These are phyloP conservation scores for Thuja plicata DNA, from an alignment of 83 land plant genomes.

Conservation along the genomic window DNA sequence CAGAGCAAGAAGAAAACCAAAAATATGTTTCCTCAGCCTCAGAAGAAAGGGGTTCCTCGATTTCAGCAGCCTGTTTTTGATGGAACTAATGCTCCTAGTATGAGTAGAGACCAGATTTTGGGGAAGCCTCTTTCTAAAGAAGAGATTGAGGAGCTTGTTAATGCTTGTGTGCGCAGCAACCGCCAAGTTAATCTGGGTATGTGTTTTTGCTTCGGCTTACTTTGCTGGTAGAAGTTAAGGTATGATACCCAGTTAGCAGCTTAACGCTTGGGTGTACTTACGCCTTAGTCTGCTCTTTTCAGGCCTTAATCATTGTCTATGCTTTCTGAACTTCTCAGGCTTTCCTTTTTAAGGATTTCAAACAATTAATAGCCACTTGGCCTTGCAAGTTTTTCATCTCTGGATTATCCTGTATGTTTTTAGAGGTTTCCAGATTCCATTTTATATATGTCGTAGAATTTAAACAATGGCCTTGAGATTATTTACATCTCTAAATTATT, in stretches of 20 bases:
- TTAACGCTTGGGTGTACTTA: not conserved
- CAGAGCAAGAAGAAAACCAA: conserved; percentile 42
- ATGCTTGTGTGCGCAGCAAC: conserved; percentile 32
- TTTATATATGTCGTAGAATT: too few relatives aligned
- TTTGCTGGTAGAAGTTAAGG: not conserved
- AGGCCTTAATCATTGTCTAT: not conserved
- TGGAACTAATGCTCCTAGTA: conserved; percentile 35
- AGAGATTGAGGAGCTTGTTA: conserved; percentile 62
- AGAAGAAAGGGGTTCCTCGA: conserved; percentile 38
- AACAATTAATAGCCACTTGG: not conserved
- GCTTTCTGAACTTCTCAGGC: not conserved
- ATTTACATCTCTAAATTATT: too few relatives aligned
- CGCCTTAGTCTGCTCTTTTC: not conserved
- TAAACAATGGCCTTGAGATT: too few relatives aligned
- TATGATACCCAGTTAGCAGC: not conserved
- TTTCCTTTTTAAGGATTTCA: not conserved
- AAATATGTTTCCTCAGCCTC: conserved; percentile 54
- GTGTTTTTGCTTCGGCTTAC: not conserved
- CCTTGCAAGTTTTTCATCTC: not conserved
- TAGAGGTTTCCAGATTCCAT: too few relatives aligned
- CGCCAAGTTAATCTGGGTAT: conserved; percentile 90
- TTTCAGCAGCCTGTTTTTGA: conserved; percentile 36
- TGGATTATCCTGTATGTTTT: too few relatives aligned
- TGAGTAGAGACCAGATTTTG: conserved; percentile 74
- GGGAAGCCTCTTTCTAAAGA: conserved; percentile 64